A percentile compares a stretch with the other conserved stretches of the same genome.
Conservation (phyloP, 345 rosid genomes). For the rapeseed (Brassica napus) region DNA sequence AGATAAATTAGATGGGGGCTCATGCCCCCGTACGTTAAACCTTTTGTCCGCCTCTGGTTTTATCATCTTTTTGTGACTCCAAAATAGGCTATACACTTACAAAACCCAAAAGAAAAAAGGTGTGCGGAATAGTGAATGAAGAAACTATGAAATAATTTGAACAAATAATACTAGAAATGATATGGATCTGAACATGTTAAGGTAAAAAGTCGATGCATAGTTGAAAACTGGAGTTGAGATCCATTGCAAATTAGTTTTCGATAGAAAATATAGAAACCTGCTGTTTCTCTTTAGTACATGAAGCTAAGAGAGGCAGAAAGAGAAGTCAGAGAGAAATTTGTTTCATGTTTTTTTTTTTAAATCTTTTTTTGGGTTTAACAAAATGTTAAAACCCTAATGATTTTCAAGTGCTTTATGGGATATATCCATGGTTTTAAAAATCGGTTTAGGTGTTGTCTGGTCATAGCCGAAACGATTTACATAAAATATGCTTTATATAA, state of each 20-base stretch:
- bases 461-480: too few relatives aligned
- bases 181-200: not conserved
- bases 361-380: not conserved
- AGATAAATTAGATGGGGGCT: conserved; percentile 53
- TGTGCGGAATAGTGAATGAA: not conserved
- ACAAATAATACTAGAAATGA: not conserved
- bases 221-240: not conserved
- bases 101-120: not conserved
- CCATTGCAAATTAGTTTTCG: not conserved
- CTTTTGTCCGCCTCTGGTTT: conserved; percentile 41
- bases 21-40: conserved; percentile 41
- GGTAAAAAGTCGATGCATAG: not conserved
- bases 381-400: not conserved
- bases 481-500: too few relatives aligned
- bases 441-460: too few relatives aligned
- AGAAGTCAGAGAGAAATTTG: not conserved
- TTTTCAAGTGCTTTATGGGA: not conserved
- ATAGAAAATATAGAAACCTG: conserved; percentile 15
- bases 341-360: conserved; percentile 3
- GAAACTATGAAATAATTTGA: not conserved
- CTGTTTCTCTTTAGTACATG: conserved; percentile 24
- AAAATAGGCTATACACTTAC: conserved; percentile 64
- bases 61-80: conserved; percentile 53
- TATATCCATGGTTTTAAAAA: too few relatives aligned
- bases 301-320: conserved; percentile 28